Base-by-base conservation (phyloP, 2,329 filamentous ascomycete species). In the Cladosporium sphaerospermum region DNA sequence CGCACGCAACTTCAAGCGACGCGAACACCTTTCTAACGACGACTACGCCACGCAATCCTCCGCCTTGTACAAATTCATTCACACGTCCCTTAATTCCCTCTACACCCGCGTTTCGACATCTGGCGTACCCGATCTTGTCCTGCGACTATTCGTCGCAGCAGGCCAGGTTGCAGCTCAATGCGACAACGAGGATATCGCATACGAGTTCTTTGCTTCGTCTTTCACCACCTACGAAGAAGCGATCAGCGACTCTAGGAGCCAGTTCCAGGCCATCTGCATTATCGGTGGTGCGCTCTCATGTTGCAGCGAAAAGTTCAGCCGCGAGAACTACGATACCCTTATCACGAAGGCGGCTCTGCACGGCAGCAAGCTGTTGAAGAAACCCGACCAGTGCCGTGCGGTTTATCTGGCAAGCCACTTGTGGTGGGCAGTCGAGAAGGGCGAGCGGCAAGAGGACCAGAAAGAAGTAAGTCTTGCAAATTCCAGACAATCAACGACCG, bases 181-280 rank as follows among this genome's bases (percentile, higher is more conserved):
- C 9, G 88, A 87, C 2, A 95, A 95, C 61, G 92, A 99, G 68
- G 93, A 99, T 72, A 89, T 96, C 40, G 88, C 90, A 9, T 99
- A 99, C 69, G 93, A 99, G 67, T 99, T 95, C 75, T 97, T 96
- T 63, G 93, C 93, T 0, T 93, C 99, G 70, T 92, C 93, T 0
- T 99, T 99, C 64, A 97, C 92, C 0, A 89, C 97, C 8, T 99
- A 99, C 67, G 93, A 99, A 68, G 93, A 99, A 70, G 86, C 89
- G 0, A 88, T 99, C 58, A 93, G 89, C 57, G 95, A 99, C 69
- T 96, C 90, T 13, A 86, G 95, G 69, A 92, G 91, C 11, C 93
- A 99, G 69, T 99, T 97, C 76, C 93, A 99, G 73, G 92, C 93
- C 1, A 93, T 99, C 0, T 96, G 91, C 62, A 86, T 96, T 37